These are phyloP conservation scores for Trichophyton mentagrophytes DNA, from an alignment of 2,329 filamentous ascomycete genomes.

Conservation along the genomic window DNA sequence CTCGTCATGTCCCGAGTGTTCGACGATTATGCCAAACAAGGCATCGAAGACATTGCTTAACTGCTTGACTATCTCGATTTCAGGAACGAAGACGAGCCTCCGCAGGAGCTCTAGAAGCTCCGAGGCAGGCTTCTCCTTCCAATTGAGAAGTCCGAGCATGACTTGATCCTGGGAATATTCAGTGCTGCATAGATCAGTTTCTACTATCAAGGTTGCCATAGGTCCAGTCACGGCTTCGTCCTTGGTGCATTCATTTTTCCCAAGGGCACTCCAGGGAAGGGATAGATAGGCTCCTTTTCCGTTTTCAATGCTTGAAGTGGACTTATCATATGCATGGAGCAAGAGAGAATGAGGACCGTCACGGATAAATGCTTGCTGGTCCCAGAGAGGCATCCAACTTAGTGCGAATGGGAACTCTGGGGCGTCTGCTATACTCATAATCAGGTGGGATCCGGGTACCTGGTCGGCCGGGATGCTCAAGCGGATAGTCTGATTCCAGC, in stretches of 20 bases:
- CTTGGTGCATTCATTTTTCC: slow-evolving; percentile 53
- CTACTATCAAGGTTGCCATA: slow-evolving; percentile 63
- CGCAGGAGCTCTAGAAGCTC: slow-evolving; percentile 63
- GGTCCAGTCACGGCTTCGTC: slow-evolving; percentile 64
- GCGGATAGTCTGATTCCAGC: slow-evolving; percentile 80
- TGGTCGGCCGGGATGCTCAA: slow-evolving; percentile 67
- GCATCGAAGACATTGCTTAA: slow-evolving; percentile 79
- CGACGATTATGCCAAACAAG: slow-evolving; percentile 80
- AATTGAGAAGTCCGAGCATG: slow-evolving; percentile 70
- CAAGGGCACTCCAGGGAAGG: slow-evolving; percentile 62
- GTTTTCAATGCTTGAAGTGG: slow-evolving; percentile 57
- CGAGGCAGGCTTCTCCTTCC: slow-evolving; percentile 62
- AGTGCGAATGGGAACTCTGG: slow-evolving; percentile 82
- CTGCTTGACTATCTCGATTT: slow-evolving; percentile 95
- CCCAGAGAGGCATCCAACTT: slow-evolving; percentile 88
- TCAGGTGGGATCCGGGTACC: slow-evolving; percentile 69
- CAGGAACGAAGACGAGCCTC: slow-evolving; percentile 81
- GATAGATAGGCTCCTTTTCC: slow-evolving; percentile 80
- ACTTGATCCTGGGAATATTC: slow-evolving; percentile 85
- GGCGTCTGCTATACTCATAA: slow-evolving; percentile 78
- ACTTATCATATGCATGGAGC: slow-evolving; percentile 84
- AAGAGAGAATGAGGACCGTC: slow-evolving; percentile 73
- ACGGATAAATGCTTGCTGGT: slow-evolving; percentile 73
- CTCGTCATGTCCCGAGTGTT: slow-evolving; percentile 81
- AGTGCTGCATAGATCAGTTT: slow-evolving; percentile 88